A percentile compares a stretch with the other conserved stretches of the same genome.
Evolutionary conservation across 2,329 filamentous ascomycete genomes (phyloP).

Genomic region (Diaporthe citrichinensis): DNA sequence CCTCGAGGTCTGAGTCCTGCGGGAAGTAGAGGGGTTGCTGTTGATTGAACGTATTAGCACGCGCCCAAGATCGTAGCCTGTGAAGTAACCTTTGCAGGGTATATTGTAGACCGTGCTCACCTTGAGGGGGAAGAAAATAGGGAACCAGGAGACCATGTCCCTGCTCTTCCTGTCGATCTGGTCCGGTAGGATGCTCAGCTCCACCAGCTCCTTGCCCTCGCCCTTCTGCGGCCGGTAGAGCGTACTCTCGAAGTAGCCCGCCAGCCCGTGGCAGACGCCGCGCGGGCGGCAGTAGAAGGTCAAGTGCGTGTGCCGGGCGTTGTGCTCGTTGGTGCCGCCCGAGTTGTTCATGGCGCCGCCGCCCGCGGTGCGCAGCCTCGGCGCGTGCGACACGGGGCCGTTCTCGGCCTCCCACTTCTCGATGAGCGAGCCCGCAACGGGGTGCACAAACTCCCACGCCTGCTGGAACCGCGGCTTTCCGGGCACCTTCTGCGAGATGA

Average conservation of each 20-base stretch:
- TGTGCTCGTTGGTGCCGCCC: conserved; percentile 91
- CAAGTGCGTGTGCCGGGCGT: conserved; percentile 83
- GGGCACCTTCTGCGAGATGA: conserved; percentile 77
- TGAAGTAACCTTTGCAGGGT: not conserved
- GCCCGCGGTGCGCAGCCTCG: conserved; percentile 71
- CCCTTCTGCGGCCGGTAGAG: conserved; percentile 75
- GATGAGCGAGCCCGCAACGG: conserved; percentile 65
- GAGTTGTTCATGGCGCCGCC: conserved; percentile 81
- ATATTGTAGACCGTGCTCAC: conserved; percentile 61
- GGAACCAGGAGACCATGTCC: conserved; percentile 99
- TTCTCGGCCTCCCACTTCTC: conserved; percentile 54
- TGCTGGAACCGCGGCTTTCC: conserved; percentile 76
- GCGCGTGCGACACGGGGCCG: conserved; percentile 70
- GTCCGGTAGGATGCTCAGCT: conserved; percentile 93
- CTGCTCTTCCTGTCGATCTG: conserved; percentile 93
- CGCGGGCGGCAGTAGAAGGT: conserved; percentile 83
- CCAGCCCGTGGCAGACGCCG: conserved; percentile 91
- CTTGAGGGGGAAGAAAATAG: conserved; percentile 97
- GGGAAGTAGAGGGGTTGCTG: conserved; percentile 90
- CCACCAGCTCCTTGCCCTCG: conserved; percentile 70
- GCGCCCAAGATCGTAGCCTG: not conserved
- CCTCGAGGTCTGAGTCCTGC: conserved; percentile 85
- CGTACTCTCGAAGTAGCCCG: conserved; percentile 97
- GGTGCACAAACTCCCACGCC: conserved; percentile 86
- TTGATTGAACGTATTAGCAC: conserved; percentile 34